Percentiles rank a stretch among this genome's conserved stretches.
Conservation (phyloP, 2,329 filamentous ascomycete species). For the Mollisia scopiformis region DNA sequence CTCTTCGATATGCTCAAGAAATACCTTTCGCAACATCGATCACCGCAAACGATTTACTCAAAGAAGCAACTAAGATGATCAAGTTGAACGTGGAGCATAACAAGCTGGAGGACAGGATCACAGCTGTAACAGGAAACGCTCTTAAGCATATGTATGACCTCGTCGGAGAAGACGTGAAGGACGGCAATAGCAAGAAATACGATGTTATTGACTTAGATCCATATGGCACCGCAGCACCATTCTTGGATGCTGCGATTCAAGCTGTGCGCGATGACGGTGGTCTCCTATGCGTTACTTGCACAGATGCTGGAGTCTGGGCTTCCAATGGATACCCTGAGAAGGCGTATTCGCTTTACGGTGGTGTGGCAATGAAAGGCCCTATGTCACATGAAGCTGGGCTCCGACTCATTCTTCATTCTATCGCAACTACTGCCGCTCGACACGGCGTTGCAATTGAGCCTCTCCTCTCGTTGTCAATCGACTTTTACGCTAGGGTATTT, state of each 20-base stretch:
- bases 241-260: conserved; percentile 89
- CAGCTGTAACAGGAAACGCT: conserved; percentile 78
- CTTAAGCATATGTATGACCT: conserved; percentile 89
- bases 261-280: conserved; percentile 83
- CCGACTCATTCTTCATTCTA: conserved; percentile 80
- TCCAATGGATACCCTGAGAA: conserved; percentile 95
- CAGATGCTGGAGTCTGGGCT: conserved; percentile 92
- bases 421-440: conserved; percentile 78
- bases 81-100: conserved; percentile 86
- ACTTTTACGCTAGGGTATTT: conserved; percentile 93
- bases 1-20: conserved; percentile 88
- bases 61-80: conserved; percentile 78
- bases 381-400: conserved; percentile 90
- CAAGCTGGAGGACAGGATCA: conserved; percentile 69
- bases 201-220: conserved; percentile 97
- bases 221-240: conserved; percentile 90
- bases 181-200: conserved; percentile 63
- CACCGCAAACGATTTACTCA: conserved; percentile 87
- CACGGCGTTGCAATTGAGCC: conserved; percentile 92
- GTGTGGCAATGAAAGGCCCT: conserved; percentile 80
- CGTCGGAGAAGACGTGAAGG: conserved; percentile 44
- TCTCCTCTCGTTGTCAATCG: conserved; percentile 88
- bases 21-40: conserved; percentile 81
- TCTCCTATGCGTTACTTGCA: conserved; percentile 92
- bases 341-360: conserved; percentile 90